Evolutionary conservation across 1,139 yeast genomes (phyloP).

Genomic region (Meyerozyma carpophila): DNA sequence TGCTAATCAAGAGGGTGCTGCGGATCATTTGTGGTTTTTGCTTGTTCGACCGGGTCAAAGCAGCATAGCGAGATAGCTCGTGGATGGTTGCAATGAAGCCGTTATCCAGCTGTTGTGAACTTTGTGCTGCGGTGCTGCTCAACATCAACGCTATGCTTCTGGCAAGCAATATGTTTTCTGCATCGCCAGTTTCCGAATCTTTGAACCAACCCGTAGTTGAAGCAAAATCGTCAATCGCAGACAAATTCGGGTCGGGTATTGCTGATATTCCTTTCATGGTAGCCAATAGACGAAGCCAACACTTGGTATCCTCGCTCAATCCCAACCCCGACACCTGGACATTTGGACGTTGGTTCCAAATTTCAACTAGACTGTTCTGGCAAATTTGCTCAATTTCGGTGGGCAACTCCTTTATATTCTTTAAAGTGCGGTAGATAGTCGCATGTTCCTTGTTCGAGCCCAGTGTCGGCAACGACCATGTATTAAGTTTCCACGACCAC

Average conservation of each 20-base stretch:
- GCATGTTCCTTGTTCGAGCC: slow-evolving; percentile 31
- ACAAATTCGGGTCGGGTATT: slow-evolving; percentile 6
- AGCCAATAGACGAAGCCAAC: slow-evolving; percentile 36
- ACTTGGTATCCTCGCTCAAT: slow-evolving; percentile 1
- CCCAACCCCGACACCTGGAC: slow-evolving; percentile 9
- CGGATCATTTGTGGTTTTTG: slow-evolving; percentile 47
- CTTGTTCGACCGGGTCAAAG: slow-evolving; percentile 26
- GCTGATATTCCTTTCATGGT: slow-evolving; percentile 22
- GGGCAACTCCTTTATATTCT: slow-evolving; percentile 31
- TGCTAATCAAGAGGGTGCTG: slow-evolving; percentile 42
- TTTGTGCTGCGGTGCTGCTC: slow-evolving; percentile 6
- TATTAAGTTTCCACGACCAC: slow-evolving; percentile 67
- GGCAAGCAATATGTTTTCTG: slow-evolving; percentile 38
- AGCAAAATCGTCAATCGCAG: slow-evolving; percentile 6
- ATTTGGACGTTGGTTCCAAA: slow-evolving; percentile 13
- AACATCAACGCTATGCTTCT: slow-evolving; percentile 30
- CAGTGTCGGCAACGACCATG: slow-evolving; percentile 62
- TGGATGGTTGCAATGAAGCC: slow-evolving; percentile 24
- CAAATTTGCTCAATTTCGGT: slow-evolving; percentile 10
- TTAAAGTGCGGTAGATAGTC: slow-evolving; percentile 43
- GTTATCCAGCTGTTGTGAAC: slow-evolving; percentile 4
- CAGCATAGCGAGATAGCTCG: slow-evolving; percentile 40
- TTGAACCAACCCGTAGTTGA: slow-evolving; percentile 33
- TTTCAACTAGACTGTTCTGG: slow-evolving; percentile 14
- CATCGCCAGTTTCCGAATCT: slow-evolving; percentile 22